phyloP scores from a whole-genome alignment of 2,329 filamentous ascomycete genomes.

The Keithomyces neogunnii region DNA sequence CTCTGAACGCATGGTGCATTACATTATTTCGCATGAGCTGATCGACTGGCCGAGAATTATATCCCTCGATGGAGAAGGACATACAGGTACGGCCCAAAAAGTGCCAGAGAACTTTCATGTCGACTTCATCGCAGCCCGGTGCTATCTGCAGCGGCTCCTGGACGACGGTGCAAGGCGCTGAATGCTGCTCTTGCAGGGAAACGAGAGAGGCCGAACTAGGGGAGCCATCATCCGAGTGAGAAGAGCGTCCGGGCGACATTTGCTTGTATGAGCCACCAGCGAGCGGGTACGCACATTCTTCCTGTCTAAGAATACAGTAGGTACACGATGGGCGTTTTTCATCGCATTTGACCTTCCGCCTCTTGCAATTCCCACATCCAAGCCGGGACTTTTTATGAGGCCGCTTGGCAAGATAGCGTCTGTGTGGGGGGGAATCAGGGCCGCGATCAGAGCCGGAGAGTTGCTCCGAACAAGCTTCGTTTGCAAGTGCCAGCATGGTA shows the following conservation, averaged over 20 bases:
- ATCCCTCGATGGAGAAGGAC: constrained; percentile 35
- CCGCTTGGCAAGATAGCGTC: constrained; percentile 34
- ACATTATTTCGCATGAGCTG: constrained; percentile 37
- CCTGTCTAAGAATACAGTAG: constrained; percentile 38
- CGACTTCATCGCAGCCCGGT: constrained; percentile 21
- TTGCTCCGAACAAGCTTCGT: not conserved
- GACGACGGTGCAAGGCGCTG: constrained; percentile 9
- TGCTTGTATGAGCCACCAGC: constrained; percentile 9
- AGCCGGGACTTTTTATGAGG: constrained; percentile 47
- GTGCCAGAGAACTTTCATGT: constrained; percentile 49
- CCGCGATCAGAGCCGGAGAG: constrained; percentile 1
- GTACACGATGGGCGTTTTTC: constrained; percentile 41
- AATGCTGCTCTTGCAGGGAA: not conserved
- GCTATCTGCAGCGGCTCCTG: constrained; percentile 9
- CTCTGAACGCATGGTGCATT: constrained; percentile 40
- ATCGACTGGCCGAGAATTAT: constrained; percentile 25
- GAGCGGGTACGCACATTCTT: constrained; percentile 36
- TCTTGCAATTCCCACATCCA: constrained; percentile 47
- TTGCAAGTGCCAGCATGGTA: not conserved
- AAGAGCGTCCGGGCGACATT: not conserved
- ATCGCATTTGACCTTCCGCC: constrained; percentile 47
- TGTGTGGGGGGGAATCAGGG: constrained; percentile 2
- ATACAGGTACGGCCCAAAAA: constrained; percentile 38
- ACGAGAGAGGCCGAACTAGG: constrained; percentile 4
- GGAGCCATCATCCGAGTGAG: not conserved